phyloP scores from a whole-genome alignment of 805 yeast species.

The Lachancea fermentati region DNA sequence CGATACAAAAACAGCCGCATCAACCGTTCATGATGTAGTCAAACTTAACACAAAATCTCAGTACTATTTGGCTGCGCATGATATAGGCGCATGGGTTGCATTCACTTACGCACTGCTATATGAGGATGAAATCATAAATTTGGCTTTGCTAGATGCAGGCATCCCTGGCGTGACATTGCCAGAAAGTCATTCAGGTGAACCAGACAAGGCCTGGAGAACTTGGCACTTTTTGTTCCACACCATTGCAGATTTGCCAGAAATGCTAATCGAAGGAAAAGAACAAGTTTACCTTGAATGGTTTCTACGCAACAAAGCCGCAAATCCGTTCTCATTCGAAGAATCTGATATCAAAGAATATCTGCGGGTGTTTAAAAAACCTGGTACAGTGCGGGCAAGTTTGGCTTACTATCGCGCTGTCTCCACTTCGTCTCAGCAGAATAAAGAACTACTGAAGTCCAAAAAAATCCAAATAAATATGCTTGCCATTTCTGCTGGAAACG shows the following conservation, averaged over 20 bases:
- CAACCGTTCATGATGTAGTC: conserved; percentile 6
- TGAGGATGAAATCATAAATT: conserved; percentile 6
- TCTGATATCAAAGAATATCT: conserved; percentile 7
- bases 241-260: conserved; percentile 10
- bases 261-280: conserved; percentile 7
- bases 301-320: conserved; percentile 8
- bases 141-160: conserved; percentile 12
- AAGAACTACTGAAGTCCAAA: conserved; percentile 1
- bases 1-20: conserved; percentile 9
- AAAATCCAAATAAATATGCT: not conserved
- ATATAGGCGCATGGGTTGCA: conserved; percentile 12
- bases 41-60: not conserved
- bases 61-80: conserved; percentile 10
- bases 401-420: conserved; percentile 9
- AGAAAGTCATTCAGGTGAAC: conserved; percentile 3
- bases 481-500: conserved; percentile 9
- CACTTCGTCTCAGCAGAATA: conserved; percentile 7
- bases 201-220: conserved; percentile 10
- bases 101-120: conserved; percentile 10
- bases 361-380: conserved; percentile 8
- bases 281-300: conserved; percentile 11
- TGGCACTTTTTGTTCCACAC: conserved; percentile 12
- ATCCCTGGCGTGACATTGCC: conserved; percentile 11
- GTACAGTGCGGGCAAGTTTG: conserved; percentile 10
- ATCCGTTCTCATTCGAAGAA: conserved; percentile 7